These are phyloP conservation scores for Solanum paucissectum DNA, from an alignment of 257 asterid genomes.

Conservation along the genomic window DNA sequence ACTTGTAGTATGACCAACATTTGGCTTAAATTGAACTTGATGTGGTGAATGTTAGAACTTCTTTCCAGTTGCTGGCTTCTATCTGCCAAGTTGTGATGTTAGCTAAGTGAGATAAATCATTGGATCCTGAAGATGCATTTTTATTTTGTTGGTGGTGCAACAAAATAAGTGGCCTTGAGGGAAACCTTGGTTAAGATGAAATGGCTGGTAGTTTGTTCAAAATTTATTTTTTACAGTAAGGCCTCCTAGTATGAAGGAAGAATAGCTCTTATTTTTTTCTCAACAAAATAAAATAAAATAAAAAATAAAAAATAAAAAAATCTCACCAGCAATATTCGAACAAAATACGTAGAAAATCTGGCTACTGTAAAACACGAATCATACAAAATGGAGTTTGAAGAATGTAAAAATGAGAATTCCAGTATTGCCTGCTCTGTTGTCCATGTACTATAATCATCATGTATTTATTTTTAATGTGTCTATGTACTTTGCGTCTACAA, in stretches of 20 bases:
- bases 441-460: background rate
- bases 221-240: background rate
- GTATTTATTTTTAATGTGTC: constrained; percentile 26
- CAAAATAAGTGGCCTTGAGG: background rate
- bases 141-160: background rate
- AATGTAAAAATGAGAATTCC: background rate
- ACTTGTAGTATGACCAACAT: background rate
- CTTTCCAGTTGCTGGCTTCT: background rate
- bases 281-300: background rate
- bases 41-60: background rate
- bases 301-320: background rate
- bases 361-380: background rate
- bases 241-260: background rate
- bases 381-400: background rate
- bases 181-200: background rate
- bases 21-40: background rate
- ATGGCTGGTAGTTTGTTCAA: background rate
- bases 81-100: background rate
- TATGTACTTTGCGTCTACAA: constrained; percentile 23
- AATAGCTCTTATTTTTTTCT: background rate
- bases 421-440: background rate
- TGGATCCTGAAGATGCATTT: background rate
- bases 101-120: background rate
- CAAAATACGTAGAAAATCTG: background rate
- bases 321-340: background rate